Base-by-base conservation (phyloP, 352 stramenopile species). In the Globisporangium recalcitrans region DNA sequence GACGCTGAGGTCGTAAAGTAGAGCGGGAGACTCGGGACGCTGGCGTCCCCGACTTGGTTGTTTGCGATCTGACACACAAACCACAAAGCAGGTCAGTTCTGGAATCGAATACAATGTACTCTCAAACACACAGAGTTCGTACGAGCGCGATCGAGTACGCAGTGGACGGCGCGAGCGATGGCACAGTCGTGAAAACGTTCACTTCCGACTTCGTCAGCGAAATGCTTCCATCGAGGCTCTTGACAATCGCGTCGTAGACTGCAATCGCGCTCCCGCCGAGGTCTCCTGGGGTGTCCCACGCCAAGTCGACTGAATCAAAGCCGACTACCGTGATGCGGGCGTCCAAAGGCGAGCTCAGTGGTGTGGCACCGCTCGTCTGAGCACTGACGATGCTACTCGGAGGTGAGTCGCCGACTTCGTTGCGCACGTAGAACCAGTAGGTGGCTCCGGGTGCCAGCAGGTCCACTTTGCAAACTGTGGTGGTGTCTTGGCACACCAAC, bases 341-440 rank as follows among this genome's bases (percentile, higher is more conserved):
- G 5, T 82, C 75, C 1, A 57, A 58, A 0, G 78, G 82, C 0
- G 61, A n/a, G 7, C 67, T 78, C 2, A 74, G 78, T 3, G 58
- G 27, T 0, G 71, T 77, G 4, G 74, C 29, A 8, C 34, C 58
- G 1, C 42, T 52, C 14, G 81, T 88, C 16, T 51, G 63, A 1
- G 68, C 71, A 2, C 7, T 38, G 0, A 82, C 2, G 0, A 60
- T 57, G 0, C 10, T 29, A 14, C 74, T 82, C 0, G 48, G 9
- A 16, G 55, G 57, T 0, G 82, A 91, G 3, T 65, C 31, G 4
- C 80, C 80, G 4, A 78, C 19, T 0, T 70, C 55, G 52, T 85
- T 91, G 3, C 16, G 66, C 1, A 77, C 73, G 26, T 74, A 70
- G 22, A 77, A 75, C 71, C 61, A 85, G 27, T 88, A 89, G 4